Evolutionary conservation across 1,284 basidiomycete genomes (phyloP), one percentile per base, ranked within the genome.

Genomic region (Ceraceosorus bombacis): DNA sequence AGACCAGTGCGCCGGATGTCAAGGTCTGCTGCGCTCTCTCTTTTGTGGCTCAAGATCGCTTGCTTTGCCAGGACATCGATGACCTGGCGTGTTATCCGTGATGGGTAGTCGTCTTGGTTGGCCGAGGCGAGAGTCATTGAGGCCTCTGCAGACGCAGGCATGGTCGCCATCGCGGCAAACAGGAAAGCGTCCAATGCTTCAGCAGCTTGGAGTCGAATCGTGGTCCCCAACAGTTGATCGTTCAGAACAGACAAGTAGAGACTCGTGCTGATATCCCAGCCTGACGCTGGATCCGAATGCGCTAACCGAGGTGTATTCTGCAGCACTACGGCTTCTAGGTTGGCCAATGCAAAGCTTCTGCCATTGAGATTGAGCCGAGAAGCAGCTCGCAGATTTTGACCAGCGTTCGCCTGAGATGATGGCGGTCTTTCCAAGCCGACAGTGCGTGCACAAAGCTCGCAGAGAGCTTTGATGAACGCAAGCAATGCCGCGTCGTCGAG

Each of bases 261-360:
- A 0, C 80, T 80, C 0, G 87, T 89, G 55, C 88, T 85, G 0
- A 85, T 82, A 51, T 86, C 82, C 93, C 93, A 97, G 5, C 88
- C 91, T n/a, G 90, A 80, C 15, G 85, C 84, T 0, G 90, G 85
- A 6, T 87, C 83, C 4, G 85, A 82, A 63, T 86, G 86, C 49
- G 93, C 87, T 37, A 98, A 82, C 5, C 94, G 85, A 68, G 87
- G 83, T 12, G 93, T 85, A 73, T 97, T 97, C 57, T 90, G 82
- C 57, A 85, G 81, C 0, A 87, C 82, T 1, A 96, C 87, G 0
- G 84, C 82, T 27, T 89, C 88, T 9, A 97, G 80, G 74, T 89
- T 58, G 41, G 40, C 41, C 39, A 46, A 52, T 12, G 56, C 51
- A 54, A 38, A 59, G 52, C 51, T 59, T 7, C 56, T 5, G 13